phyloP scores from a whole-genome alignment of 805 yeast species.

The Metschnikowia vanudenii region DNA sequence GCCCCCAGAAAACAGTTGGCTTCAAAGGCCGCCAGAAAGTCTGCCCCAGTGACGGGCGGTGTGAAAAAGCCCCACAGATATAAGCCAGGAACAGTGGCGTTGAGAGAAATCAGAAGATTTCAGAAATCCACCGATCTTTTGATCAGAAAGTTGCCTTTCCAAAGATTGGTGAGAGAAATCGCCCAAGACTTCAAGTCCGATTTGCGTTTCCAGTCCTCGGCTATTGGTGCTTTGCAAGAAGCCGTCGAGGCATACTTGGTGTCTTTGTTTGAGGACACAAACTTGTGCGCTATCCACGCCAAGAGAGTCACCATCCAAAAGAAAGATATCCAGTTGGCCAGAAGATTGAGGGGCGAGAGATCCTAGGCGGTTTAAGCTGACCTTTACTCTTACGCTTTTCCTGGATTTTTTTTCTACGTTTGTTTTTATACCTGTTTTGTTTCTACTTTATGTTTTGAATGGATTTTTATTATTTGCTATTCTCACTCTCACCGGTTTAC shows the following conservation, averaged over 20 bases:
- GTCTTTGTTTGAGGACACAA: slow-evolving; percentile 46
- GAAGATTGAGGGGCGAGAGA: slow-evolving; percentile 50
- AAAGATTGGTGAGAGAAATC: slow-evolving; percentile 47
- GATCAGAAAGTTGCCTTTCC: slow-evolving; percentile 48
- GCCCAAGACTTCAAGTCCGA: slow-evolving; percentile 48
- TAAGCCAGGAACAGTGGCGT: slow-evolving; percentile 50
- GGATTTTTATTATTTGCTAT: background rate
- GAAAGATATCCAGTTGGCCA: slow-evolving; percentile 48
- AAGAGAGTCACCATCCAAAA: slow-evolving; percentile 48
- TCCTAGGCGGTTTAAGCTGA: slow-evolving; percentile 16
- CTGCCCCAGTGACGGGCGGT: slow-evolving; percentile 47
- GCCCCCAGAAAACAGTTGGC: slow-evolving; percentile 51
- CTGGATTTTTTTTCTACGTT: background rate
- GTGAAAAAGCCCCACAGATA: slow-evolving; percentile 50
- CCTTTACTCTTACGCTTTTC: too few species aligned
- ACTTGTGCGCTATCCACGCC: slow-evolving; percentile 49
- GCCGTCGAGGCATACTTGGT: slow-evolving; percentile 48
- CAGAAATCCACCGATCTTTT: slow-evolving; percentile 46
- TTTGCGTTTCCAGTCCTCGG: slow-evolving; percentile 46
- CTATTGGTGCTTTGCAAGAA: slow-evolving; percentile 48
- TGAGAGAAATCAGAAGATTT: slow-evolving; percentile 49
- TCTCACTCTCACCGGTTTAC: background rate
- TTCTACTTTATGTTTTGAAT: background rate
- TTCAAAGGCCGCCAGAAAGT: slow-evolving; percentile 48
- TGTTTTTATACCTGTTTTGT: background rate